Base-by-base conservation (phyloP, 2,329 filamentous ascomycete genomes). In the Fusarium chaquense region DNA sequence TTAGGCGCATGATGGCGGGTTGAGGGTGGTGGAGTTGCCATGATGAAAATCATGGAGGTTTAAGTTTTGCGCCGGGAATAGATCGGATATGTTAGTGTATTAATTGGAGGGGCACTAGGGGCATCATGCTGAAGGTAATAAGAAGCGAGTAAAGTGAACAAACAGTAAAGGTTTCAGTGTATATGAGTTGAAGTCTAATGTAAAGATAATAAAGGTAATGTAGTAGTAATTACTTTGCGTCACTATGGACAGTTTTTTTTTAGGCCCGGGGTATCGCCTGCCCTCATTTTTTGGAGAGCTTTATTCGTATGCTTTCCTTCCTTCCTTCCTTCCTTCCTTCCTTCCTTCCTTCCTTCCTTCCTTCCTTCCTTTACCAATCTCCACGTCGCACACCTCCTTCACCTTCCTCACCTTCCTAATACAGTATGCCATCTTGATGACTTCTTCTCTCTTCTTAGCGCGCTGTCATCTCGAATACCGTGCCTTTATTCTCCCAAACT, bases 201-300 rank as follows among this genome's bases (percentile, higher is more conserved):
- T 50, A 49, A 38, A 26, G 33, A 35, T 62, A 45, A 38, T 62
- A 45, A 36, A 47, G 41, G 46, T 51, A 51, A 41, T 35, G n/a
- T 36, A 36, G 16, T 40, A 40, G 36, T 69, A 55, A 65, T 65
- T 71, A 53, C 54, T 59, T 58, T 61, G 46, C 22, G 63, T 49
- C 61, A 60, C 61, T 53, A 45, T 59, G 35, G 43, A 58, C 41
- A 53, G 43, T 71, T 66, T 72, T 58, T 58, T 20, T 71, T 65
- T 71, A 71, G 69, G 53, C 54, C 62, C 55, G 40, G 62, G 73
- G 73, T 75, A 75, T 75, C 73, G 73, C 67, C 73, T 73, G 64
- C 71, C 73, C 71, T 72, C 69, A 51, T 65, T 59, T 52, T 50
- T 30, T n/a, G 28, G 67, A 73, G 72, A 68, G 62, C 62, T 63